Conservation (phyloP, 768 basidiomycete genomes). For the Hygrophorus russula region DNA sequence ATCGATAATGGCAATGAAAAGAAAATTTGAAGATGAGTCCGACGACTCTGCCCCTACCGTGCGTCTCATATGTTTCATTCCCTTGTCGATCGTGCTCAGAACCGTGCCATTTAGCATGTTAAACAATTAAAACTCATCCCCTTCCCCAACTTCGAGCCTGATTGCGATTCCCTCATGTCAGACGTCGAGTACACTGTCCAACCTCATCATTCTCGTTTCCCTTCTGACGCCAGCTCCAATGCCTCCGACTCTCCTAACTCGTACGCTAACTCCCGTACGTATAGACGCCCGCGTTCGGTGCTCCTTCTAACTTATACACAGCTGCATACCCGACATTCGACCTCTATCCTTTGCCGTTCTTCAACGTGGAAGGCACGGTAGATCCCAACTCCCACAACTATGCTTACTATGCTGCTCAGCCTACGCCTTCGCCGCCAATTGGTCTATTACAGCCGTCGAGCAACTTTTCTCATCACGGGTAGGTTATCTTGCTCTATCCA, state of each 20-base stretch:
- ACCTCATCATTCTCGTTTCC: slow-evolving; percentile 49
- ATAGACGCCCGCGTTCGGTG: background rate
- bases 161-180: slow-evolving; percentile 64
- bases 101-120: slow-evolving; percentile 26
- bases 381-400: slow-evolving; percentile 36
- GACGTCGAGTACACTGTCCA: slow-evolving; percentile 43
- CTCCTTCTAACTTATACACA: slow-evolving; percentile 9
- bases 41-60: slow-evolving; percentile 44
- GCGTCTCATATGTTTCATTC: slow-evolving; percentile 13
- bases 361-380: slow-evolving; percentile 34
- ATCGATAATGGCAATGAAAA: slow-evolving; percentile 59
- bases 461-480: slow-evolving; percentile 64
- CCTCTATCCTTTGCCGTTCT: slow-evolving; percentile 44
- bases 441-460: slow-evolving; percentile 61
- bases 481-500: slow-evolving; percentile 18
- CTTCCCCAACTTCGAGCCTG: slow-evolving; percentile 54
- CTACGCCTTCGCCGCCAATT: slow-evolving; percentile 31
- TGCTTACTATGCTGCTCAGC: slow-evolving; percentile 30
- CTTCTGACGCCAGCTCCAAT: slow-evolving; percentile 53
- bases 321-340: slow-evolving; percentile 54
- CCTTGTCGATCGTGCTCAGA: slow-evolving; percentile 11
- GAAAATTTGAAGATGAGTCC: slow-evolving; percentile 56
- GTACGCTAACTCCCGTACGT: slow-evolving; percentile 34
- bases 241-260: slow-evolving; percentile 35
- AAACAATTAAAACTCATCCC: slow-evolving; percentile 71